Conservation (phyloP, 2,329 filamentous ascomycete genomes). For the Metarhizium rileyi region DNA sequence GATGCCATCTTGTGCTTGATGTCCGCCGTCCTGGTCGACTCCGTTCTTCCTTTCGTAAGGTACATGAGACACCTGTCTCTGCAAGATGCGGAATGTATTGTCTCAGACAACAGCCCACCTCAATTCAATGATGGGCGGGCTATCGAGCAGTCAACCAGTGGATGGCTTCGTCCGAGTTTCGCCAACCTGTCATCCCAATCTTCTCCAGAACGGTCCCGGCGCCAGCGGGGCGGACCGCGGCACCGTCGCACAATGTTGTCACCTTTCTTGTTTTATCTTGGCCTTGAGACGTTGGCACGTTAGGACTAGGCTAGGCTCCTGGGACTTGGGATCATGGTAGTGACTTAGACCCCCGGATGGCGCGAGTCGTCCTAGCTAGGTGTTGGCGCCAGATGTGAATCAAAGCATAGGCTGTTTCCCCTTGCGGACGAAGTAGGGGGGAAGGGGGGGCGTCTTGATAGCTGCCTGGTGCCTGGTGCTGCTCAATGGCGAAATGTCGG, state of each 20-base stretch:
- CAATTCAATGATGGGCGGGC: no score
- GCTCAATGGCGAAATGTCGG: not conserved
- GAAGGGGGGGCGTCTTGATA: no score
- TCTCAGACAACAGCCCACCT: slow-evolving; percentile 1
- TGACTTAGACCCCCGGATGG: slow-evolving; percentile 1
- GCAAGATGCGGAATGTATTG: not conserved
- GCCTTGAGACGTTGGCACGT: no score
- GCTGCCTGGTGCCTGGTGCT: not conserved
- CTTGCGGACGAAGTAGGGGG: no score
- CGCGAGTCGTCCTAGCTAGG: no score
- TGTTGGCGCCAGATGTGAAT: no score
- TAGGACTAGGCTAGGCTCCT: no score
- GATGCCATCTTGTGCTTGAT: not conserved
- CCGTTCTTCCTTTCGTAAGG: not conserved
- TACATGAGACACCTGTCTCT: not conserved
- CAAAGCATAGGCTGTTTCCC: no score
- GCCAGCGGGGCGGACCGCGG: slow-evolving; percentile 3
- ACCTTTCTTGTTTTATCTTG: no score
- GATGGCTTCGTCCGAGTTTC: not conserved
- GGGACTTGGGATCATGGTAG: no score
- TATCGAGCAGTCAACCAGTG: not conserved
- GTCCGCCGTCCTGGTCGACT: not conserved
- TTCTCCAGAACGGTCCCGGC: not conserved
- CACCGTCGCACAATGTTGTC: not conserved
- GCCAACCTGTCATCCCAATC: not conserved